Conservation (phyloP, 805 yeast genomes). For the Monosporozyma servazzii region DNA sequence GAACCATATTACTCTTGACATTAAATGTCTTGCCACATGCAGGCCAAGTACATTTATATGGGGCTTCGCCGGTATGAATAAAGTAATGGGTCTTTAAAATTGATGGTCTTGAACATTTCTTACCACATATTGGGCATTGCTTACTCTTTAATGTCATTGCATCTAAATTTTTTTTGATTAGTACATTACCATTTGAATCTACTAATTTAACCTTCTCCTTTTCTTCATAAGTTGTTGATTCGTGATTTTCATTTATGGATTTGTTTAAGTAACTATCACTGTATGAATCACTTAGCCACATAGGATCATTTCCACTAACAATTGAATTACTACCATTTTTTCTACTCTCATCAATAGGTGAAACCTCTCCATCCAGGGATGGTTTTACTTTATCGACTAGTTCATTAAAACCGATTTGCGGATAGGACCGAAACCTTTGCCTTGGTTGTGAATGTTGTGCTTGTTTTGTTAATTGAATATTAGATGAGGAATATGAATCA, state of each 20-base stretch:
- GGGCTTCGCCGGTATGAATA: slow-evolving; percentile 74
- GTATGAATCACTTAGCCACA: background rate
- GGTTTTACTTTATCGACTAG: background rate
- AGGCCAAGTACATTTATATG: slow-evolving; percentile 52
- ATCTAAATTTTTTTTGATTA: background rate
- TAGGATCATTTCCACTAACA: background rate
- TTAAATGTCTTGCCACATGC: slow-evolving; percentile 63
- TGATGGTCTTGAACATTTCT: slow-evolving; percentile 74
- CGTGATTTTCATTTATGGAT: background rate
- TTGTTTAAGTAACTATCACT: background rate
- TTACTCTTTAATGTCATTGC: slow-evolving; percentile 19
- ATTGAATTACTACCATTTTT: background rate
- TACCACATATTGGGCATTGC: slow-evolving; percentile 49
- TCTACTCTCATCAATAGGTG: background rate
- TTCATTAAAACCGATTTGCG: background rate
- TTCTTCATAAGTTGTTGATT: background rate
- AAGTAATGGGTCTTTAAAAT: slow-evolving; percentile 71
- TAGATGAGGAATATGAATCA: background rate
- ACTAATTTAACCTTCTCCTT: background rate
- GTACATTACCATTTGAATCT: background rate
- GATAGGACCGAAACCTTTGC: background rate
- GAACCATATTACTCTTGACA: slow-evolving; percentile 72
- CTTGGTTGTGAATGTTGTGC: background rate
- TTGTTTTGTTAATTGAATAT: background rate
- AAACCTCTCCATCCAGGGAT: background rate